Conservation (phyloP, 768 basidiomycete genomes). For the Butyriboletus loyo region DNA sequence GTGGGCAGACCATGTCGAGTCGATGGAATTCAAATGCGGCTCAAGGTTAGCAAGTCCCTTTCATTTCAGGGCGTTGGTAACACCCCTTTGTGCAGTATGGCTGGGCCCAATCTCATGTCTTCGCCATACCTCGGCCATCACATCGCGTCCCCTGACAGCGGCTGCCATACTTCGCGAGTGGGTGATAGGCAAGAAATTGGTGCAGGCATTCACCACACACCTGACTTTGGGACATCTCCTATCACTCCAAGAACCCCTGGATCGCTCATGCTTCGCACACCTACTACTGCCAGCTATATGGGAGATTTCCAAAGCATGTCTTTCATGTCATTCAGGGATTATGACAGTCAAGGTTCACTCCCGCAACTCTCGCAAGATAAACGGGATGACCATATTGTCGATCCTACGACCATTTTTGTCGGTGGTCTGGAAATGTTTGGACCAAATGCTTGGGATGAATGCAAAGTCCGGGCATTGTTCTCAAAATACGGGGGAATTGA, state of each 20-base stretch:
- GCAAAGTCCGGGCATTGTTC: constrained; percentile 57
- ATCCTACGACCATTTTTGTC: constrained; percentile 72
- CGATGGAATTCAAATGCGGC: constrained; percentile 8
- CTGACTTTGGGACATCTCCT: constrained; percentile 46
- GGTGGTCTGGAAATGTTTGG: constrained; percentile 70
- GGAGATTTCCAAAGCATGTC: constrained; percentile 33
- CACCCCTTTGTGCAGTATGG: constrained; percentile 6
- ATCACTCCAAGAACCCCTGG: constrained; percentile 50
- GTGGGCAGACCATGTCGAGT: constrained; percentile 16
- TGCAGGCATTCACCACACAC: constrained; percentile 38
- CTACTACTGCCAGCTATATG: constrained; percentile 37
- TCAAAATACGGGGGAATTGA: constrained; percentile 62
- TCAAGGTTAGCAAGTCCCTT: constrained; percentile 12
- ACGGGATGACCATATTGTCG: constrained; percentile 43
- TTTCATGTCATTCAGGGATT: constrained; percentile 24
- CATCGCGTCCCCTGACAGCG: constrained; percentile 20
- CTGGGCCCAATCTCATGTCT: constrained; percentile 5
- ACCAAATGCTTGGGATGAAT: constrained; percentile 66
- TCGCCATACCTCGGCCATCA: constrained; percentile 12
- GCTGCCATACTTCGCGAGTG: constrained; percentile 9
- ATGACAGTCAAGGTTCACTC: constrained; percentile 20
- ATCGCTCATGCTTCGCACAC: constrained; percentile 49
- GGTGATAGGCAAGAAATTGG: constrained; percentile 38
- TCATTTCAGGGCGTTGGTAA: constrained; percentile 6
- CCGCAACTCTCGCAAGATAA: constrained; percentile 22